Base-by-base conservation (phyloP, 1,139 yeast species). In the Geotrichum cucujoidarum region DNA sequence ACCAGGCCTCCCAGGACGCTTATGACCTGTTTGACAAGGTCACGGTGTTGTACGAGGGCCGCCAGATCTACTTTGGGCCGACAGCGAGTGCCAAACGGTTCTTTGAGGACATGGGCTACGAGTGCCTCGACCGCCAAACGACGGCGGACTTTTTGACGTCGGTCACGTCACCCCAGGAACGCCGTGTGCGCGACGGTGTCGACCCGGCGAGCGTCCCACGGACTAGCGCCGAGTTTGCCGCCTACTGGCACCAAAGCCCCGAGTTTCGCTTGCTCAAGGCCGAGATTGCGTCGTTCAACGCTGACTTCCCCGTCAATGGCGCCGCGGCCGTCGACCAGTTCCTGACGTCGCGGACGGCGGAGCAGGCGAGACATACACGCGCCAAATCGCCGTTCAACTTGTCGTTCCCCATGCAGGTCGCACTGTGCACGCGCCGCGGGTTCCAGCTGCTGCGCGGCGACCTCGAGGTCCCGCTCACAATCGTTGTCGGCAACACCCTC, bases 61-160 rank as follows among this genome's bases (percentile, higher is more conserved):
- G 81, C 58, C 94, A 86, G 65, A 81, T 87, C 49, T 87, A 65
- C 67, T 85, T 73, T 60, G 95, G 95, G 53, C 75, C 77, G 35
- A 73, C 80, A 13, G 63, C 65, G 16, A 63, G 69, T 27, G 95
- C 92, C 4, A 80, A 76, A 57, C 69, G 70, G 36, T 83, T 72
- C 65, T 83, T 83, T 63, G 61, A 68, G 48, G 72, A 72, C 33
- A 80, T 83, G 85, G 94, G 94, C 36, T 83, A 78, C 64, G 73
- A 73, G 13, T 83, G 88, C 60, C 83, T 86, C 34, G 73, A 75
- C 35, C 79, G 95, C 65, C 89, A 83, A 69, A 83, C 95, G 6
- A 82, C 92, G 51, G 86, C 90, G n/a, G 95, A 87, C 63, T 87
- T 77, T 65, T 71, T 87, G 60, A 86, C 95, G 1, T 79, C 94